phyloP scores from a whole-genome alignment of 164 flowering plant genomes.

The Dillenia turbinata region DNA sequence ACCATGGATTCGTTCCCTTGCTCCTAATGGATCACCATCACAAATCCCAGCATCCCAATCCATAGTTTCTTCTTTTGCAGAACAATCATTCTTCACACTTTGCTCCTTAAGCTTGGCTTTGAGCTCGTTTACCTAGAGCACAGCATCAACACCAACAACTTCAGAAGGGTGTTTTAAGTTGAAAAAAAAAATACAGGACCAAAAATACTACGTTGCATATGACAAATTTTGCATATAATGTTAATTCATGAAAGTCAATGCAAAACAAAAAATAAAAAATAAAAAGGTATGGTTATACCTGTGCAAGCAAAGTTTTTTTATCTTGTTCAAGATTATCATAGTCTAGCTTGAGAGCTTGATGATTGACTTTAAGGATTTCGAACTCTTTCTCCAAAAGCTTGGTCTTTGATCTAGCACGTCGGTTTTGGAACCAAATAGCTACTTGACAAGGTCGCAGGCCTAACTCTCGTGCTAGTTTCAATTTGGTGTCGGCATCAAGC shows the following conservation, averaged over 20 bases:
- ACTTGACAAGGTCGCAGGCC: conserved; percentile 38
- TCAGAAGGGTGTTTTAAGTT: background rate
- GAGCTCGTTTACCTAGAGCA: conserved; percentile 24
- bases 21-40: too few species aligned
- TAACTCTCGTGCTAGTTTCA: conserved; percentile 24
- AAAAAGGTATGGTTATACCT: too few species aligned
- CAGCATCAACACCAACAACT: too few species aligned
- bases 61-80: conserved; percentile 16
- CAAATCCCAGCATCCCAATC: conserved; percentile 3
- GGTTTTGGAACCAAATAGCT: conserved; percentile 41
- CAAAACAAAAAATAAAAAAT: too few species aligned
- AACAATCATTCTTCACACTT: conserved; percentile 10
- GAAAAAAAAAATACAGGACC: too few species aligned
- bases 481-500: conserved; percentile 31
- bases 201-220: too few species aligned
- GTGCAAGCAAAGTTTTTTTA: background rate
- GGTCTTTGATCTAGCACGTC: conserved; percentile 34
- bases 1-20: too few species aligned
- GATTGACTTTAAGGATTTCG: conserved; percentile 18
- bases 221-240: too few species aligned
- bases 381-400: conserved; percentile 35
- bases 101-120: conserved; percentile 20
- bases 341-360: conserved; percentile 21
- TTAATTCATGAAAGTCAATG: too few species aligned
- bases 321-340: conserved; percentile 22